Conservation (phyloP, 352 stramenopile genomes). For the Phytophthora pluvialis region DNA sequence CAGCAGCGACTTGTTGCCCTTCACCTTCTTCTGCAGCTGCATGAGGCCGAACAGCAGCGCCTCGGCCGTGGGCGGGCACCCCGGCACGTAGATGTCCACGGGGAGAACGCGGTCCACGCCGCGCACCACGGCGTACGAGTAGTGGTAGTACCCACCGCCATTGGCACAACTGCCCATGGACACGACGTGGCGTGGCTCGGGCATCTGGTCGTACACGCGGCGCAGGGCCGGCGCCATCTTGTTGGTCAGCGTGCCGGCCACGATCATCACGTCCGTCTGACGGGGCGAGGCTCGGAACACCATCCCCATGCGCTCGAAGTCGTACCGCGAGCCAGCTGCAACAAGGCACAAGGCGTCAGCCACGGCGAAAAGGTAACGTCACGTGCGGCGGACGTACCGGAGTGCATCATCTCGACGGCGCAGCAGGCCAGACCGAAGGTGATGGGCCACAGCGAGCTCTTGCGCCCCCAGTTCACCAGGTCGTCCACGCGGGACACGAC, state of each 20-base stretch:
- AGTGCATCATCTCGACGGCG: conserved; percentile 99
- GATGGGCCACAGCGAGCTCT: conserved; percentile 98
- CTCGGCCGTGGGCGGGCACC: conserved; percentile 98
- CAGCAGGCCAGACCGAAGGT: conserved; percentile 99
- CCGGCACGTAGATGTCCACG: conserved; percentile 99
- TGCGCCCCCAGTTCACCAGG: conserved; percentile 98
- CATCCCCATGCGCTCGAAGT: conserved; percentile 99
- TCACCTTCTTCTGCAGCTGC: conserved; percentile 99
- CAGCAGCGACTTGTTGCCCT: conserved; percentile 96
- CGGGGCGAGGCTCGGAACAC: conserved; percentile 96
- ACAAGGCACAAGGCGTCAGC: not conserved
- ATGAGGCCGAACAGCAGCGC: conserved; percentile 98
- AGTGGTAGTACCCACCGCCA: conserved; percentile 93
- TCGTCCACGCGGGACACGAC: conserved; percentile 98
- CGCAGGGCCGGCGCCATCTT: conserved; percentile 99
- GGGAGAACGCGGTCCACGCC: conserved; percentile 98
- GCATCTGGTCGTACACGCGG: conserved; percentile 99
- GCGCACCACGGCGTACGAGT: conserved; percentile 98
- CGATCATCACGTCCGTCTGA: conserved; percentile 99
- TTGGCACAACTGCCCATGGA: conserved; percentile 99
- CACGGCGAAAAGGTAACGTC: not conserved
- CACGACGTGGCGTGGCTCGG: conserved; percentile 98
- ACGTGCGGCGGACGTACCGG: conserved; percentile 45
- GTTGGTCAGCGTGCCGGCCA: conserved; percentile 99
- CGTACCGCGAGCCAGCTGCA: conserved; percentile 88